Percentiles rank a stretch among this genome's conserved stretches.
Evolutionary conservation across 352 stramenopile genomes (phyloP).

Genomic region (Saprolegnia parasitica): DNA sequence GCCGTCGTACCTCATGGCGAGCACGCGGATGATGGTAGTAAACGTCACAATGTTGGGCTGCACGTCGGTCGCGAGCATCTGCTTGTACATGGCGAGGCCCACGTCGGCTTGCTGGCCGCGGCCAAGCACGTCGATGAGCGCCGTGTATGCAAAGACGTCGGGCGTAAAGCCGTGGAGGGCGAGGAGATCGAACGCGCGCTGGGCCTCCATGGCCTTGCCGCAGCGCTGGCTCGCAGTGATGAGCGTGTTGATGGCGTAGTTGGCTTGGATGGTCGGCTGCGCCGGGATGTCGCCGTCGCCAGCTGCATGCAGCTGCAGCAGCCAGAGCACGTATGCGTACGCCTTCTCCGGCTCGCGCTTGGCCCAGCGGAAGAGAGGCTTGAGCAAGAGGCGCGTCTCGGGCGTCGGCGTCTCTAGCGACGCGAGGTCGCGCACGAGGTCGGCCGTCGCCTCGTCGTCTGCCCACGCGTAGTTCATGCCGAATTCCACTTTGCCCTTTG

Average conservation of each 20-base stretch:
- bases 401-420: slow-evolving; percentile 30
- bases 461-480: slow-evolving; percentile 33
- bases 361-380: slow-evolving; percentile 61
- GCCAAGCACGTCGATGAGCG: slow-evolving; percentile 68
- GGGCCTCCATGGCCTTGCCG: slow-evolving; percentile 48
- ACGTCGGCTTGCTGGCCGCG: slow-evolving; percentile 37
- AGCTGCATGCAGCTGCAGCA: slow-evolving; percentile 44
- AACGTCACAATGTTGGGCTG: slow-evolving; percentile 73
- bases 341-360: slow-evolving; percentile 48
- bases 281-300: slow-evolving; percentile 46
- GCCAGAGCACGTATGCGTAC: slow-evolving; percentile 68
- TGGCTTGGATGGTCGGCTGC: slow-evolving; percentile 48
- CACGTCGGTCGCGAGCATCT: slow-evolving; percentile 54
- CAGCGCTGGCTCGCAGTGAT: slow-evolving; percentile 68
- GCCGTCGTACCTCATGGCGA: slow-evolving; percentile 30
- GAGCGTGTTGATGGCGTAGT: slow-evolving; percentile 73
- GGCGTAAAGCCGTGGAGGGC: slow-evolving; percentile 49
- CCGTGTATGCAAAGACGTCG: slow-evolving; percentile 78
- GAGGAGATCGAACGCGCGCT: slow-evolving; percentile 56
- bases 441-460: slow-evolving; percentile 38
- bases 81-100: slow-evolving; percentile 45
- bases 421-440: slow-evolving; percentile 39
- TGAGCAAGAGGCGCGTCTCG: slow-evolving; percentile 62
- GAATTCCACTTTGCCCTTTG: neutral
- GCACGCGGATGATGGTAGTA: slow-evolving; percentile 55